Percentiles rank a stretch among this genome's conserved stretches.
Evolutionary conservation across 768 basidiomycete genomes (phyloP).

Genomic region (Boletus sp.): DNA sequence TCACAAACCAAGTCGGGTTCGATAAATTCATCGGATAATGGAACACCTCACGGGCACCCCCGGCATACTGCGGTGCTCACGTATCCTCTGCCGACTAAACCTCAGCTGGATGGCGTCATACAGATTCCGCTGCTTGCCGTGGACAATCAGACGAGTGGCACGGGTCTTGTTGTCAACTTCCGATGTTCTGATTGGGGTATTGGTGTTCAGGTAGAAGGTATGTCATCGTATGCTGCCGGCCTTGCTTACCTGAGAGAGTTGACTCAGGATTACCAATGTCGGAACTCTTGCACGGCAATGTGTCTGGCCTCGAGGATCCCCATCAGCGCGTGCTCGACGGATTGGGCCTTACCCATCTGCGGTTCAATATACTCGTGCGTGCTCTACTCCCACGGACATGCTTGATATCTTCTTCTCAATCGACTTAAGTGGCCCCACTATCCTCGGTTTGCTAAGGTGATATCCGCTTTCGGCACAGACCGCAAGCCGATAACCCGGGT

Average conservation of each 20-base stretch:
- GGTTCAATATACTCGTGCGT: conserved; percentile 26
- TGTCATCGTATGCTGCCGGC: background rate
- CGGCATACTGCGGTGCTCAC: conserved; percentile 6
- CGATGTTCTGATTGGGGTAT: conserved; percentile 23
- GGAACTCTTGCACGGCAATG: conserved; percentile 22
- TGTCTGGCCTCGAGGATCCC: conserved; percentile 18
- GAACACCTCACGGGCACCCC: background rate
- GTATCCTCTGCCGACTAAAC: conserved; percentile 20
- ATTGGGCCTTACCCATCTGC: conserved; percentile 13
- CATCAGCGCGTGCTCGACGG: conserved; percentile 23
- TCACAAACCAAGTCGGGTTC: background rate
- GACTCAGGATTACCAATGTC: conserved; percentile 25
- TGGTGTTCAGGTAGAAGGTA: conserved; percentile 22
- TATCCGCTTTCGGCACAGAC: conserved; percentile 22
- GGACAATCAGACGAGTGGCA: conserved; percentile 20
- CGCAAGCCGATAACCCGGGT: conserved; percentile 21
- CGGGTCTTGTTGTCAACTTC: conserved; percentile 20
- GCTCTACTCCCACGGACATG: background rate
- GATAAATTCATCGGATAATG: background rate
- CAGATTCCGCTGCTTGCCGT: conserved; percentile 24
- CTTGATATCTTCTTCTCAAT: background rate
- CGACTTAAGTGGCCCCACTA: conserved; percentile 27
- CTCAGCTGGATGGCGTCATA: conserved; percentile 19
- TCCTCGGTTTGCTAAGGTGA: conserved; percentile 20
- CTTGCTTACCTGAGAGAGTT: background rate